Evolutionary conservation across 352 stramenopile genomes (phyloP).

Genomic region (Phytophthora litchii): DNA sequence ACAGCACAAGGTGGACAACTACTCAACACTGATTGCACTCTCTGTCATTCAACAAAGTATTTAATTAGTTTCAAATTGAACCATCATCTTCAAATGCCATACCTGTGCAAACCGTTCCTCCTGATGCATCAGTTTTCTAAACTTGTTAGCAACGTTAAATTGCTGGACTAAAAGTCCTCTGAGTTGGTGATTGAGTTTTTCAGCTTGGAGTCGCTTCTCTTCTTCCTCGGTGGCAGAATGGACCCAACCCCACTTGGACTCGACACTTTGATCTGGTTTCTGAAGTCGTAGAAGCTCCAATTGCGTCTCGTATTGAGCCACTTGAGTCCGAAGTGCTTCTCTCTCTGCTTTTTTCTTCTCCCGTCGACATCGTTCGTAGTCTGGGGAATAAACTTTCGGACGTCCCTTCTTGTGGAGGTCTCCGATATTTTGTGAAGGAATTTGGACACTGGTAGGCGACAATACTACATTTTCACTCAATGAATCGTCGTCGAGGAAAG

Average conservation of each 20-base stretch:
- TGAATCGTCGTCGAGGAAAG: constrained; percentile 13
- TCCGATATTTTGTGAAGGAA: neutral
- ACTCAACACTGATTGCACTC: constrained; percentile 6
- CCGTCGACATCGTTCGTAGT: constrained; percentile 14
- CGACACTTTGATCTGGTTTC: neutral
- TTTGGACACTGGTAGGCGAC: too few species aligned
- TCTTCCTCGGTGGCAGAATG: constrained; percentile 10
- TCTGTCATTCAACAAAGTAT: constrained; percentile 2
- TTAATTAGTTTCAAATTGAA: neutral
- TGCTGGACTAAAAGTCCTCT: constrained; percentile 11
- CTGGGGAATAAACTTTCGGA: constrained; percentile 1
- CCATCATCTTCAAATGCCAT: neutral
- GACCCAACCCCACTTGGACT: constrained; percentile 22
- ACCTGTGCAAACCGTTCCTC: constrained; percentile 12
- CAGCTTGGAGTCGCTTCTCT: constrained; percentile 13
- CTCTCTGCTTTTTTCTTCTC: constrained; percentile 21
- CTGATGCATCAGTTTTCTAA: constrained; percentile 2
- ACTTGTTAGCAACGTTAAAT: neutral
- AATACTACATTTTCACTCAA: neutral
- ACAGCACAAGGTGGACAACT: neutral
- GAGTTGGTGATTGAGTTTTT: constrained; percentile 24
- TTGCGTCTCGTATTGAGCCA: constrained; percentile 15
- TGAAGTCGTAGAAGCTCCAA: constrained; percentile 16
- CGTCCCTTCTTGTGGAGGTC: neutral
- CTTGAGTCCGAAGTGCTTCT: constrained; percentile 12